Percentiles rank a stretch among this genome's conserved stretches.
phyloP scores from a whole-genome alignment of 352 stramenopile genomes.

The Pseudoperonospora humuli region DNA sequence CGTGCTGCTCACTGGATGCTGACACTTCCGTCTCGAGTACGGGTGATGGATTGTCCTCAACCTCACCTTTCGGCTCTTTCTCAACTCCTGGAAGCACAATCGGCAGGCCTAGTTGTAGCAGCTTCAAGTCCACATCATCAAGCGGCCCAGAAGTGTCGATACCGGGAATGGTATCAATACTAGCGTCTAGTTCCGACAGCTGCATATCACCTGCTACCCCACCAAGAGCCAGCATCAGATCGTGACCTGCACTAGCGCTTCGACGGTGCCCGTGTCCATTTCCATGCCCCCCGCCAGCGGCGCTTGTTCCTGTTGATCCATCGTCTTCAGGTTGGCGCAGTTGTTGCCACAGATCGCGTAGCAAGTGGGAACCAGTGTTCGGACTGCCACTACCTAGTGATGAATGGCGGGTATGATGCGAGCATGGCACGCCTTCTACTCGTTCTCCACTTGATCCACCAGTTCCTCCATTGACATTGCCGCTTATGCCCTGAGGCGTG shows the following conservation, averaged over 20 bases:
- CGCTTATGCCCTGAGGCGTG: conserved; percentile 14
- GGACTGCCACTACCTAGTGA: conserved; percentile 28
- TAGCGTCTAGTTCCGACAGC: conserved; percentile 37
- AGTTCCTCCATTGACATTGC: conserved; percentile 8
- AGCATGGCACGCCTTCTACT: conserved; percentile 6
- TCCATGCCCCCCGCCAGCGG: conserved; percentile 11
- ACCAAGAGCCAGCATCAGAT: conserved; percentile 18
- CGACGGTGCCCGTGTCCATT: conserved; percentile 15
- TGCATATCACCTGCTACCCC: conserved; percentile 19
- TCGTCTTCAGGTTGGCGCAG: conserved; percentile 61
- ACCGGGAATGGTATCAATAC: conserved; percentile 1
- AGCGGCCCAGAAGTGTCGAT: conserved; percentile 21
- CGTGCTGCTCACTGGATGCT: conserved; percentile 6
- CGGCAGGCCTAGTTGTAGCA: conserved; percentile 42
- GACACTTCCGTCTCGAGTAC: background rate
- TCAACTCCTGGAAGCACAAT: conserved; percentile 28
- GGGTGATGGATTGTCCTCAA: background rate
- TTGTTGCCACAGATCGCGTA: conserved; percentile 75
- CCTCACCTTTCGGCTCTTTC: conserved; percentile 3
- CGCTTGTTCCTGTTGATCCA: conserved; percentile 14
- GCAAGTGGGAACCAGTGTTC: conserved; percentile 46
- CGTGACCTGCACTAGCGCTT: conserved; percentile 21
- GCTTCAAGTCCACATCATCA: conserved; percentile 53
- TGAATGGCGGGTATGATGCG: conserved; percentile 23
- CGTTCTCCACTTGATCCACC: conserved; percentile 15